A percentile compares a stretch with the other conserved stretches of the same genome.
Evolutionary conservation across 2,329 filamentous ascomycete species (phyloP).

Genomic region (Paracoccidioides brasiliensis): DNA sequence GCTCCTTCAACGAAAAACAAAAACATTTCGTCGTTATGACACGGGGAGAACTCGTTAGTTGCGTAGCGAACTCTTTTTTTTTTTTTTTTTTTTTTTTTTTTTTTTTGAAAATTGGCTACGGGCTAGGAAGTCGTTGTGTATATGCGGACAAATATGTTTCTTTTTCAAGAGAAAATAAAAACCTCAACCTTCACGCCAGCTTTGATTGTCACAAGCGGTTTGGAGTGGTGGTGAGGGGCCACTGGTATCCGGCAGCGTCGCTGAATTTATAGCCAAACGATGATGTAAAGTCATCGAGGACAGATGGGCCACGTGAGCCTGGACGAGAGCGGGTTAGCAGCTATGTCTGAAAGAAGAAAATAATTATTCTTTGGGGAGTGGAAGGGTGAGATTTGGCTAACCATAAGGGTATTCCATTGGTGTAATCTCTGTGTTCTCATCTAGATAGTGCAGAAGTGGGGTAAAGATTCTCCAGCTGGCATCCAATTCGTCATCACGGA

Average conservation of each 20-base stretch:
- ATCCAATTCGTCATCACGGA: slow-evolving; percentile 90
- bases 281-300: slow-evolving; percentile 94
- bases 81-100: too few species aligned
- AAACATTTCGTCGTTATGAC: too few species aligned
- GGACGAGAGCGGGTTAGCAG: slow-evolving; percentile 1
- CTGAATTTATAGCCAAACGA: slow-evolving; percentile 99
- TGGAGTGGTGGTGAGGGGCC: slow-evolving; percentile 64
- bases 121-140: too few species aligned
- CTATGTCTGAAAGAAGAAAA: not conserved
- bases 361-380: not conserved
- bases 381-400: slow-evolving; percentile 36
- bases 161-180: not conserved
- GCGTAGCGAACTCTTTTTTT: too few species aligned
- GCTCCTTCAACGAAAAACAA: too few species aligned
- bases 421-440: slow-evolving; percentile 98
- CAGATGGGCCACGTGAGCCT: slow-evolving; percentile 93
- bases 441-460: slow-evolving; percentile 91
- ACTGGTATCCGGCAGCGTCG: slow-evolving; percentile 90
- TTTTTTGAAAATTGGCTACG: too few species aligned
- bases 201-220: slow-evolving; percentile 60
- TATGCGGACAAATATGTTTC: not conserved
- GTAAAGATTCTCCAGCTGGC: slow-evolving; percentile 98
- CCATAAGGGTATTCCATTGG: slow-evolving; percentile 99
- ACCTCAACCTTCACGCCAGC: not conserved
- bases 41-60: too few species aligned